Evolutionary conservation across 164 flowering plant genomes (phyloP), one percentile per base, ranked within the genome.

Genomic region (Houttuynia cordata): DNA sequence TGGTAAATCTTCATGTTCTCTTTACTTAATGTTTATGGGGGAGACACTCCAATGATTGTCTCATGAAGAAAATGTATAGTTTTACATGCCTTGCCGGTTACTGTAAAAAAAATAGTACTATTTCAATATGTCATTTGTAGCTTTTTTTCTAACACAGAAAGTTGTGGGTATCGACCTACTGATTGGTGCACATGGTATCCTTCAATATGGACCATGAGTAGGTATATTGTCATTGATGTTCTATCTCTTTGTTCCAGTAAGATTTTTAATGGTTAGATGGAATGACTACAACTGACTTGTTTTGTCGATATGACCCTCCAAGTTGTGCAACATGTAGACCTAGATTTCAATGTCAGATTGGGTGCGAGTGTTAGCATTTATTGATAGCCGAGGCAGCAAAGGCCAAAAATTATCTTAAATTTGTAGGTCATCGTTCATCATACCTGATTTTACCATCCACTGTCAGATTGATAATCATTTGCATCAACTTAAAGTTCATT

Each of bases 1-100:
- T 59, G 51, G 41, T 41, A 19, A 59, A 39, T 37, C 45, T 57
- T 57, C 59, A 20, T 57, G 13, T 57, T 57, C 22, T 40, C 19
- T 19, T 21, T 10, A 30, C 17, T 45, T 7, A 45, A 45, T 45
- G 13, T 1, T 45, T 45, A 14, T 45, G 49, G 49, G 49, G 49
- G 49, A 13, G 17, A 45, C 49, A 41, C 13, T 41, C 45, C 45
- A 41, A 41, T 41, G 45, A 2, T 13, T 41, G 45, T n/a, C n/a
- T n/a, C 37, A 30, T 2, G 37, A 30, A 30, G 37, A 30, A 30
- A 0, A 45, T 4, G 12, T 12, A 2, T 10, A 10, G 4, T 45
- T 45, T 10, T 45, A 3, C 49, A 45, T 45, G 49, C 49, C 14
- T 45, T 12, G 49, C 0, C 17, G 14, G 5, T 45, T 45, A 45